Conservation (phyloP, 768 basidiomycete genomes). For the Fomitopsis serialis region DNA sequence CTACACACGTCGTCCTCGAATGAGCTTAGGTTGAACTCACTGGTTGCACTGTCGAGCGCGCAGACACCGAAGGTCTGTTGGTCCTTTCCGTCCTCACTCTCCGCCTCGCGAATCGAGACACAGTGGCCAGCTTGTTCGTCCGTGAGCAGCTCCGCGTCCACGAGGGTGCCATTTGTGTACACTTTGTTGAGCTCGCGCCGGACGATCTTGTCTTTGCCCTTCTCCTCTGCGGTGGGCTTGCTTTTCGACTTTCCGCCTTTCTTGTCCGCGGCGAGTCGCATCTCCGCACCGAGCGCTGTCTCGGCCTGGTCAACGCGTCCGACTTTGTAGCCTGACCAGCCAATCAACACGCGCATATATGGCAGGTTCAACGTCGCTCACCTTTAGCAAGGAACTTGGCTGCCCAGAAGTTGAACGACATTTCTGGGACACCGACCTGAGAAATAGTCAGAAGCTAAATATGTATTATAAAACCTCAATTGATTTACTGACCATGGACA, state of each 20-base stretch:
- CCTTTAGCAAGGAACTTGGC: slow-evolving; percentile 85
- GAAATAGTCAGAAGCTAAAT: neutral
- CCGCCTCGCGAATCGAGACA: slow-evolving; percentile 73
- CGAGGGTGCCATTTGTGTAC: slow-evolving; percentile 92
- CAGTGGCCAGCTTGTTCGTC: slow-evolving; percentile 97
- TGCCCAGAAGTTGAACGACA: slow-evolving; percentile 89
- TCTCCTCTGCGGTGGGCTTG: slow-evolving; percentile 34
- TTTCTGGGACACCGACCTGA: slow-evolving; percentile 93
- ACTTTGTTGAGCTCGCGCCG: slow-evolving; percentile 81
- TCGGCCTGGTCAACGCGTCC: slow-evolving; percentile 96
- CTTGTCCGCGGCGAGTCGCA: slow-evolving; percentile 80
- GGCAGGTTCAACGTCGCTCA: slow-evolving; percentile 15
- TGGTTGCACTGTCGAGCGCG: slow-evolving; percentile 90
- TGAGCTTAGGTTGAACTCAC: slow-evolving; percentile 85
- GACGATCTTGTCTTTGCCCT: slow-evolving; percentile 82
- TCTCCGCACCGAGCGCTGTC: slow-evolving; percentile 95
- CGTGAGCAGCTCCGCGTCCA: slow-evolving; percentile 81
- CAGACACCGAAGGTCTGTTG: slow-evolving; percentile 80
- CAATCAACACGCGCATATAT: neutral
- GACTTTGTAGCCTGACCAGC: slow-evolving; percentile 76
- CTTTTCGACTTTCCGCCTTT: slow-evolving; percentile 42
- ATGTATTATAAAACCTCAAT: neutral
- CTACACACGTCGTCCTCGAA: slow-evolving; percentile 93
- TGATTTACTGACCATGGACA: slow-evolving; percentile 79
- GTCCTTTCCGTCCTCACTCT: slow-evolving; percentile 32